Conservation (phyloP, 1,284 basidiomycete genomes). For the Ganoderma lucidum region DNA sequence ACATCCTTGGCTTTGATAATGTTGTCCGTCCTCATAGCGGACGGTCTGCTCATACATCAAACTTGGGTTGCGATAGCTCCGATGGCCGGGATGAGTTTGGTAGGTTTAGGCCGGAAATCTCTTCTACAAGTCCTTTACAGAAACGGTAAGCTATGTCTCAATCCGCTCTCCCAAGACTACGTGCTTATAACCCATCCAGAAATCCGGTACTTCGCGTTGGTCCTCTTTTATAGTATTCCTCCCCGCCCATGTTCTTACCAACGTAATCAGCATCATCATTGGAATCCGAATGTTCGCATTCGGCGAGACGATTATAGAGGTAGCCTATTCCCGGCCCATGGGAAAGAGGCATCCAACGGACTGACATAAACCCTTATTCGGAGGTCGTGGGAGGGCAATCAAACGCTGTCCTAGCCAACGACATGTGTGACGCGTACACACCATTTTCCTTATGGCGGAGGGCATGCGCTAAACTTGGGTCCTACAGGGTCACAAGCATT, state of each 20-base stretch:
- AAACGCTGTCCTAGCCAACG: background rate
- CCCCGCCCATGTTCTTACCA: background rate
- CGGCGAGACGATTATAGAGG: background rate
- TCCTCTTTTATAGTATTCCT: background rate
- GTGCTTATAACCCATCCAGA: background rate
- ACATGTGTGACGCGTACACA: slow-evolving; percentile 1
- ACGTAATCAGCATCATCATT: background rate
- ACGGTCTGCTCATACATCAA: background rate
- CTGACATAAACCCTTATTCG: background rate
- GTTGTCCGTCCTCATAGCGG: background rate
- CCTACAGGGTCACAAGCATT: background rate
- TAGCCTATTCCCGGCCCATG: background rate
- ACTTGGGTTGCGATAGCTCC: slow-evolving; percentile 1
- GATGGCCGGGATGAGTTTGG: background rate
- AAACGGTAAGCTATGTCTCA: background rate
- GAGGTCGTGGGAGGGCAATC: background rate
- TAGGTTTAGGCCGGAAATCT: background rate
- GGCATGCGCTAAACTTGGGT: background rate
- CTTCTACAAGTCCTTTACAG: background rate
- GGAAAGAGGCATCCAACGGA: background rate
- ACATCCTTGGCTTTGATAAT: background rate
- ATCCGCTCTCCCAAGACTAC: background rate
- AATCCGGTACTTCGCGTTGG: background rate
- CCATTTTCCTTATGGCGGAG: background rate
- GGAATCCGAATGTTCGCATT: background rate